These are phyloP conservation scores for Aspergillus ostianus DNA, from an alignment of 495 filamentous ascomycete genomes.

Conservation along the genomic window DNA sequence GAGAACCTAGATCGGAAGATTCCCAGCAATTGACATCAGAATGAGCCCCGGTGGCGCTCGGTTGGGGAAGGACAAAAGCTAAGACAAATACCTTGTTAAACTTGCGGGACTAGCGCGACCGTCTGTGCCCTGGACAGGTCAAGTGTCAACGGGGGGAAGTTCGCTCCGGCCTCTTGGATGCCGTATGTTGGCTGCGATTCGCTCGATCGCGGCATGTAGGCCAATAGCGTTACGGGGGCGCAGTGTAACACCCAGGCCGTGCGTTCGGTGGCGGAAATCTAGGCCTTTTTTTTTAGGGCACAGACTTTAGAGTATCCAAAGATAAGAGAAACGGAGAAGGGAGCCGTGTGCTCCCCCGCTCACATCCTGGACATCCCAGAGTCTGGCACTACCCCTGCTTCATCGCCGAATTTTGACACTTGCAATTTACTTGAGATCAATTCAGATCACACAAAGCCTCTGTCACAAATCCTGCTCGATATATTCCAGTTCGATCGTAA, in stretches of 20 bases:
- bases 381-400: too few relatives aligned
- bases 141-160: background rate
- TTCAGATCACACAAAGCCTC: background rate
- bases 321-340: too few relatives aligned
- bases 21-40: too few relatives aligned
- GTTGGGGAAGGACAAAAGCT: background rate
- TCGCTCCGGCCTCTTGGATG: background rate
- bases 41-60: background rate
- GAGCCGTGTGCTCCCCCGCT: too few relatives aligned
- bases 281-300: background rate
- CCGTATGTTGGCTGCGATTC: background rate
- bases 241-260: background rate
- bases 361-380: too few relatives aligned
- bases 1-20: too few relatives aligned
- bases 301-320: too few relatives aligned
- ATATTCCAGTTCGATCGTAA: background rate
- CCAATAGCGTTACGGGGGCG: background rate
- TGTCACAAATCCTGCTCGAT: background rate
- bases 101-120: background rate
- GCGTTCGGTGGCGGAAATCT: background rate
- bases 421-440: too few relatives aligned
- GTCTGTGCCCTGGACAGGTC: background rate
- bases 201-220: background rate
- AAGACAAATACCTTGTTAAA: too few relatives aligned
- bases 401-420: too few relatives aligned